Base-by-base conservation (phyloP, 176 grass and related monocot species). In the Saccharum officinarum region DNA sequence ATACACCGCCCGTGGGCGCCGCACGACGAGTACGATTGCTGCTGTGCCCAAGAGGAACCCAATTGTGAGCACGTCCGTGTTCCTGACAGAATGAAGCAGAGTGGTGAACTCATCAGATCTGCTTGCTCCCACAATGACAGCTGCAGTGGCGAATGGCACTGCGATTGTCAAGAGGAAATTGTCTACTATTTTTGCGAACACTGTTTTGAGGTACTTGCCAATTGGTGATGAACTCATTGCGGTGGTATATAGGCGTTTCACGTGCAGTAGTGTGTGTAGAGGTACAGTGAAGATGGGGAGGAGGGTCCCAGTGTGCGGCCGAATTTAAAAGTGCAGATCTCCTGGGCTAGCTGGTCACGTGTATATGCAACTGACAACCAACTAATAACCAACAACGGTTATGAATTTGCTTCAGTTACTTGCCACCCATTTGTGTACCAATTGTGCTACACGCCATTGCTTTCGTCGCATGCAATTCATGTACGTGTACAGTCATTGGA, bases 1-100 rank as follows among this genome's bases (percentile, higher is more conserved):
- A 44, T 89, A 89, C 62, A 80, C 78, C 40, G 2, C 3, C 17
- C 78, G 25, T 4, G 42, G 78, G 15, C 62, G 62, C 5, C 34
- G 22, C 25, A 68, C 22, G 62, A 37, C 20, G 17, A 22, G 7
- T 8, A 50, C 2, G 12, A 22, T 16, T 4, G 23, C 42, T n/a
- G 42, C n/a, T 6, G 18, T n/a, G 10, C 16, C 44, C 63, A 67
- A n/a, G 28, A 80, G 6, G 52, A 55, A 22, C 52, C 49, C 49
- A 52, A 18, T 52, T 52, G 49, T 18, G 49, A 52, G 15, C 16
- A 52, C 13, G 5, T 55, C 6, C 6, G 52, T 20, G 52, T 22
- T 55, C 18, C 52, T 55, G 52, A 55, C 18, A 22, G 52, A 55
- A 55, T 0, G 52, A 7, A 55, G 18, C 17, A 54, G 50, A 5